These are phyloP conservation scores for Fusarium udum DNA, from an alignment of 2,329 filamentous ascomycete species.

Conservation along the genomic window DNA sequence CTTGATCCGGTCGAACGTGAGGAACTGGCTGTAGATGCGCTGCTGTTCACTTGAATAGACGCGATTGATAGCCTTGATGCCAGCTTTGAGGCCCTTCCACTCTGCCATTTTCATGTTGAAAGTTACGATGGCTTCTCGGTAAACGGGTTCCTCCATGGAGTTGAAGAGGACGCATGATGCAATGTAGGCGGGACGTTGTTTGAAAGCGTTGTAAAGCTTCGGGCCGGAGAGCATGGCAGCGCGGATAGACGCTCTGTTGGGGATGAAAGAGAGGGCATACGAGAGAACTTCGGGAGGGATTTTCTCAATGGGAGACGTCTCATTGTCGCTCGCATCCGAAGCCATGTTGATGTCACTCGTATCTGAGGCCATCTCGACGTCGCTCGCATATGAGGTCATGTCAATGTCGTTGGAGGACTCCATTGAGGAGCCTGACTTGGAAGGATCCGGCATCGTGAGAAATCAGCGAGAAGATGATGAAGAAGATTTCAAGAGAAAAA, in stretches of 20 bases:
- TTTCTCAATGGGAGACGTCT: not conserved
- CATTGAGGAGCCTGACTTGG: not conserved
- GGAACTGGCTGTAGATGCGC: not conserved
- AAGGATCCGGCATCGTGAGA: not conserved
- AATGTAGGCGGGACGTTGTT: not conserved
- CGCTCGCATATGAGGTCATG: not conserved
- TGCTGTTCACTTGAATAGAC: not conserved
- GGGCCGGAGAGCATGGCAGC: not conserved
- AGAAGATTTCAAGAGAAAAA: not conserved
- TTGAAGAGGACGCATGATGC: slow-evolving; percentile 8
- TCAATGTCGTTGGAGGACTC: not conserved
- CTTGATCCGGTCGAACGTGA: not conserved
- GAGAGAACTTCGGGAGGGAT: slow-evolving; percentile 4
- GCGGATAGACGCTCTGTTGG: not conserved
- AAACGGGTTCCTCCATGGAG: slow-evolving; percentile 17
- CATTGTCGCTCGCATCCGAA: no score
- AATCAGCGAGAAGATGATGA: no score
- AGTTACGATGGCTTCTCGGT: not conserved
- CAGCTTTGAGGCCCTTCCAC: slow-evolving; percentile 2
- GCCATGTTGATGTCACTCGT: not conserved
- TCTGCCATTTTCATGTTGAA: not conserved
- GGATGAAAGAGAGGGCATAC: slow-evolving; percentile 1
- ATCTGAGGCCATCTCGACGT: not conserved
- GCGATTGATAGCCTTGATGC: not conserved
- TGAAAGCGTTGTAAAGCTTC: slow-evolving; percentile 4